Evolutionary conservation across 306 rosid genomes (phyloP).

Genomic region (Carpinus viminea): DNA sequence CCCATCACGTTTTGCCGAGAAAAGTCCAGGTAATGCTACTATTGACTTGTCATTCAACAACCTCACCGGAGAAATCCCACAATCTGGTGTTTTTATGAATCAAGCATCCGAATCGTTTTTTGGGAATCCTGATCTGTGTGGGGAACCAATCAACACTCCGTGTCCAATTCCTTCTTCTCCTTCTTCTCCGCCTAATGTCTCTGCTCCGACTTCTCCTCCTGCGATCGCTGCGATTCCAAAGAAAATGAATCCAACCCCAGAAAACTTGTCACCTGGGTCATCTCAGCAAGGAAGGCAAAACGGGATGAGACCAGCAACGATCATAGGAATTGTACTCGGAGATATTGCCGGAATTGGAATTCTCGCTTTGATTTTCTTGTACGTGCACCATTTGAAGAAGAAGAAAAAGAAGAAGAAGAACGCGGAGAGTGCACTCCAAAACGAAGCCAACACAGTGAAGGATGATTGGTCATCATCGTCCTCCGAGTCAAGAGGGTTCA

Average conservation of each 20-base stretch:
- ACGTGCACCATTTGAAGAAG: conserved; percentile 53
- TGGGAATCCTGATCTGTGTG: conserved; percentile 70
- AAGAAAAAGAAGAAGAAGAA: conserved; percentile 58
- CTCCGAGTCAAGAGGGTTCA: conserved; percentile 64
- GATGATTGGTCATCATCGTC: conserved; percentile 54
- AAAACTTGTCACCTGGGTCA: conserved; percentile 24
- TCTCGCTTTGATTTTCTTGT: conserved; percentile 48
- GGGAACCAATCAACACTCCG: conserved; percentile 40
- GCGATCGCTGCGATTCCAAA: conserved; percentile 88
- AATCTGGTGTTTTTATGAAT: conserved; percentile 37
- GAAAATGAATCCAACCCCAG: conserved; percentile 37
- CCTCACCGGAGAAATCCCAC: conserved; percentile 65
- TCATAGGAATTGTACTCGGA: conserved; percentile 72
- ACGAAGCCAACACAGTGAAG: conserved; percentile 32
- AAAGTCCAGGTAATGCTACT: conserved; percentile 52
- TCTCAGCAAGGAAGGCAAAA: conserved; percentile 12
- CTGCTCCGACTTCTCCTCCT: conserved; percentile 65
- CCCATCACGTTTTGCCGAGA: conserved; percentile 45
- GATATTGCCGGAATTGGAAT: conserved; percentile 56
- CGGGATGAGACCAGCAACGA: conserved; percentile 51
- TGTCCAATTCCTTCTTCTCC: conserved; percentile 70
- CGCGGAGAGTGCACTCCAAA: conserved; percentile 28
- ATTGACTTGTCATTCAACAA: conserved; percentile 81
- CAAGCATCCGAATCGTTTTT: conserved; percentile 42
- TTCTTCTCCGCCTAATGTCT: conserved; percentile 36